Evolutionary conservation across 345 rosid genomes (phyloP), one percentile per base, ranked within the genome.

Genomic region (Excoecaria cochinchinensis): DNA sequence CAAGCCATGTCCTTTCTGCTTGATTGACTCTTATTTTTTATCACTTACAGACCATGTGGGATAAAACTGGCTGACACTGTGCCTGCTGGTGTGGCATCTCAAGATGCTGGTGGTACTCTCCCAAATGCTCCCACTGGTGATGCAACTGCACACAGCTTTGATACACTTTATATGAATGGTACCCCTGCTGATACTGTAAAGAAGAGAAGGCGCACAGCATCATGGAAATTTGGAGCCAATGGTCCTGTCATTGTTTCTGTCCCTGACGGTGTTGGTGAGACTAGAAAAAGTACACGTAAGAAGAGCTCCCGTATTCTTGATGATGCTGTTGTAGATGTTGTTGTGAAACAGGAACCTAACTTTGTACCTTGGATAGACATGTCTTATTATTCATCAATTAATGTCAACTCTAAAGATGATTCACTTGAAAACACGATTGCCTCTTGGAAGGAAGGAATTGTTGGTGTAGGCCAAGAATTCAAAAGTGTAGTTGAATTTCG

Each of bases 391-490:
- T 77, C 75, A 50, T 50, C 38, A 36, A 46, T 40, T 16, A 79
- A 14, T 75, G 55, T 31, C 17, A 61, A 67, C 60, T 52, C 76
- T 24, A 65, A 59, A 42, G 69, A 82, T 76, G 86, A 63, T 78
- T 74, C 90, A 25, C 65, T 80, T 13, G 87, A 83, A 74, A 77
- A 83, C 71, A 71, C 84, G 71, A 85, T 94, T 74, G 90, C 90
- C 47, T 82, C 86, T 13, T 94, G 98, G 98, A 94, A 86, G 83
- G 85, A 82, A 67, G 87, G 91, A 78, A 94, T 94, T 57, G 84
- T 89, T 4, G 98, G 97, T 70, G 91, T 87, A 25, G 97, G 97
- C 77, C 98, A 94, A 86, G 98, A 93, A 44, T 94, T 94, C 77
- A 82, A 84, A 68, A 82, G 85, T 64, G 98, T 90, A 25, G 85